phyloP scores from a whole-genome alignment of 495 filamentous ascomycete species.

The Penicillium roqueforti region DNA sequence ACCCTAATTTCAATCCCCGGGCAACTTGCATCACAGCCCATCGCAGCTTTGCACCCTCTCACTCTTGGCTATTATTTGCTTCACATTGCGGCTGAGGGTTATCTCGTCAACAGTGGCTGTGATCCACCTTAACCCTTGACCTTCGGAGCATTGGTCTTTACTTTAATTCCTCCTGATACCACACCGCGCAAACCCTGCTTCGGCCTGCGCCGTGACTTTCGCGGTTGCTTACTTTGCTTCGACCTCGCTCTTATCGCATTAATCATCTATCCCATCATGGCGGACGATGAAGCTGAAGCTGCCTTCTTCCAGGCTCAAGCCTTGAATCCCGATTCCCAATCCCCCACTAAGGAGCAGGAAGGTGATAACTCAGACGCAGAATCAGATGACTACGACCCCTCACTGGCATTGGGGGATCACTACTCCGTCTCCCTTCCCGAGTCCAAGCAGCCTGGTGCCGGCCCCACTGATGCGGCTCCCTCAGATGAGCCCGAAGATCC shows the following conservation, averaged over 20 bases:
- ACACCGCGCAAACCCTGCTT: background rate
- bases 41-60: background rate
- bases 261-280: slow-evolving; percentile 40
- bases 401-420: slow-evolving; percentile 44
- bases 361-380: slow-evolving; percentile 51
- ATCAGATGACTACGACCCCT: slow-evolving; percentile 55
- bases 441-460: slow-evolving; percentile 24
- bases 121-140: background rate
- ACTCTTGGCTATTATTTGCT: background rate
- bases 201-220: background rate
- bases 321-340: slow-evolving; percentile 44
- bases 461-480: slow-evolving; percentile 16
- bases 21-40: slow-evolving; percentile 4
- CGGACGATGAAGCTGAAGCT: slow-evolving; percentile 56
- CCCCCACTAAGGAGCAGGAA: slow-evolving; percentile 44
- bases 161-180: background rate
- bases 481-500: slow-evolving; percentile 15
- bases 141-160: background rate
- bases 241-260: slow-evolving; percentile 9
- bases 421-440: slow-evolving; percentile 32
- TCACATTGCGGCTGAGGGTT: slow-evolving; percentile 6
- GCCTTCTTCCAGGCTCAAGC: slow-evolving; percentile 57
- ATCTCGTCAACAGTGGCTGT: slow-evolving; percentile 7
- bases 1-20: slow-evolving; percentile 8
- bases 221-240: slow-evolving; percentile 2